phyloP scores from a whole-genome alignment of 1,139 yeast genomes.

The Yamadazyma spencermartinsiae region DNA sequence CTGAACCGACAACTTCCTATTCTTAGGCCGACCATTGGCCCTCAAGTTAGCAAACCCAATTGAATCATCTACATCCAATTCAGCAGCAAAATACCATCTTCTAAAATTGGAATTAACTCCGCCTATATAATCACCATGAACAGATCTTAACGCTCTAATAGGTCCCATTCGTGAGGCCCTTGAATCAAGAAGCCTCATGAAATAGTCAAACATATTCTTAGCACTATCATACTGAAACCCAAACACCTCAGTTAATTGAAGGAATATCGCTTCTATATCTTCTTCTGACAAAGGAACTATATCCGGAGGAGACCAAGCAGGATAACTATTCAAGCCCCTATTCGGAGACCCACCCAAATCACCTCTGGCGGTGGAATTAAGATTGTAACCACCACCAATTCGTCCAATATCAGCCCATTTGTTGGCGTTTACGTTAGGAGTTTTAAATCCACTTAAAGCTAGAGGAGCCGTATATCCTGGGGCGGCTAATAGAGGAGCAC shows the following conservation, averaged over 20 bases:
- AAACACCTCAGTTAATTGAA: conserved; percentile 53
- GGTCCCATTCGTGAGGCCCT: conserved; percentile 67
- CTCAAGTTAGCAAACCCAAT: conserved; percentile 67
- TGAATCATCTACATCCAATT: conserved; percentile 79
- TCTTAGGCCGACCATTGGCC: conserved; percentile 34
- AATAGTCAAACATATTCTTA: conserved; percentile 64
- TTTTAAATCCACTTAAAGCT: conserved; percentile 53
- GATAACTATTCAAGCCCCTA: conserved; percentile 51
- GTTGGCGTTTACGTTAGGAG: conserved; percentile 16
- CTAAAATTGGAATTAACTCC: conserved; percentile 90
- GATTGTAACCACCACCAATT: conserved; percentile 22
- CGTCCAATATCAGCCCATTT: conserved; percentile 29
- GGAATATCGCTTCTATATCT: conserved; percentile 58
- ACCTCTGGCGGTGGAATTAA: conserved; percentile 20
- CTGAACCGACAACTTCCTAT: conserved; percentile 35
- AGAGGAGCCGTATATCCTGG: conserved; percentile 26
- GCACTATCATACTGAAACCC: conserved; percentile 68
- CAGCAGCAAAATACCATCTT: conserved; percentile 97
- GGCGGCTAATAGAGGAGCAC: conserved; percentile 31
- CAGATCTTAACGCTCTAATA: conserved; percentile 51
- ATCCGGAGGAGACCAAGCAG: conserved; percentile 52
- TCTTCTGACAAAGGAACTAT: conserved; percentile 54
- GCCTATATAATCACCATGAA: conserved; percentile 81
- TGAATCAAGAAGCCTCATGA: conserved; percentile 64
- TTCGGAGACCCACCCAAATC: conserved; percentile 12